phyloP scores from a whole-genome alignment of 2,329 filamentous ascomycete genomes.

The Chrysoporthe puriensis region DNA sequence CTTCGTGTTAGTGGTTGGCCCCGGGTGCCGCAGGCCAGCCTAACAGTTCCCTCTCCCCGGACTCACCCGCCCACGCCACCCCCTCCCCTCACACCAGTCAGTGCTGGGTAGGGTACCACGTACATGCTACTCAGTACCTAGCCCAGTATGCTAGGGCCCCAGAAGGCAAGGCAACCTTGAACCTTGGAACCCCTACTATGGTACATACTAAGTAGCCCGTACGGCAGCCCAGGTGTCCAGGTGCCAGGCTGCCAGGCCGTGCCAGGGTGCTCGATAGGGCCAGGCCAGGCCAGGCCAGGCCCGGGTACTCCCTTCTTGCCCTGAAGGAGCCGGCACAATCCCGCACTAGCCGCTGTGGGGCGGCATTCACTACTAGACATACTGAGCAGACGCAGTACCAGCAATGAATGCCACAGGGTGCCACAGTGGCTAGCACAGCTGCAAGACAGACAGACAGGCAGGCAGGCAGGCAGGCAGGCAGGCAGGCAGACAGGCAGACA shows the following conservation, averaged over 20 bases:
- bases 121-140: too few species aligned
- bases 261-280: neutral
- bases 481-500: too few species aligned
- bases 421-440: too few species aligned
- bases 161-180: too few species aligned
- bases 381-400: neutral
- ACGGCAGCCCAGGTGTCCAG: too few species aligned
- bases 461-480: too few species aligned
- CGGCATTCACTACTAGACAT: neutral
- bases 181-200: too few species aligned
- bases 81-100: too few species aligned
- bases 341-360: conserved; percentile 15
- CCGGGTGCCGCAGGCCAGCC: neutral
- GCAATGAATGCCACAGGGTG: neutral
- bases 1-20: neutral
- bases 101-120: too few species aligned
- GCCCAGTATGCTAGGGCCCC: neutral
- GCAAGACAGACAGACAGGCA: too few species aligned
- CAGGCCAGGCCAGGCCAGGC: conserved; percentile 10
- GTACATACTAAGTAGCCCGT: neutral
- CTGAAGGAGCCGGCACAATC: neutral
- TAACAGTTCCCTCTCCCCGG: neutral
- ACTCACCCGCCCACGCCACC: neutral
- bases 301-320: conserved; percentile 17
- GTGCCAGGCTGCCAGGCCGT: too few species aligned